Conservation (phyloP, 2,329 filamentous ascomycete genomes). For the Talaromyces funiculosus region DNA sequence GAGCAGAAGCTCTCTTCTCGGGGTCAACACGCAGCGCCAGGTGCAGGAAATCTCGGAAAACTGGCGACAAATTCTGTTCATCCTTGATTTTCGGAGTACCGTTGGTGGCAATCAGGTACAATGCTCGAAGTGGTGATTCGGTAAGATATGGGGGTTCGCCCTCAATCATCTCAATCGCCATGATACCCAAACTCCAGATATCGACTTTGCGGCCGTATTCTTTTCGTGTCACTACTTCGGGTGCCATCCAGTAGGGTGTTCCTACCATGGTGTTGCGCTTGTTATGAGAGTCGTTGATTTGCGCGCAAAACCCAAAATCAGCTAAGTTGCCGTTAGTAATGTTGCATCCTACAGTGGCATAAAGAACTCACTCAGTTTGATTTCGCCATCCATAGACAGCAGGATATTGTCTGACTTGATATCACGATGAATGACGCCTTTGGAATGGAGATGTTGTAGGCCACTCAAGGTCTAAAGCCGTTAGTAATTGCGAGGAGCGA, state of each 20-base stretch:
- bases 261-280: slow-evolving; percentile 99
- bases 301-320: slow-evolving; percentile 97
- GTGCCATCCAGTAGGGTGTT: slow-evolving; percentile 99
- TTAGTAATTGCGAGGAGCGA: neutral
- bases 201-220: slow-evolving; percentile 98
- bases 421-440: slow-evolving; percentile 95
- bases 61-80: slow-evolving; percentile 69
- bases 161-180: slow-evolving; percentile 99
- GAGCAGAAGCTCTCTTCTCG: slow-evolving; percentile 90
- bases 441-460: slow-evolving; percentile 90
- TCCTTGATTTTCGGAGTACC: slow-evolving; percentile 95
- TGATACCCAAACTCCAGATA: slow-evolving; percentile 97
- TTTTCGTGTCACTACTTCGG: slow-evolving; percentile 93
- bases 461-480: slow-evolving; percentile 66
- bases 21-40: slow-evolving; percentile 95
- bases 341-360: neutral
- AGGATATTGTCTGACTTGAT: slow-evolving; percentile 99
- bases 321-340: slow-evolving; percentile 49
- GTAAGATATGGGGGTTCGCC: slow-evolving; percentile 96
- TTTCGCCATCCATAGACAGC: slow-evolving; percentile 86
- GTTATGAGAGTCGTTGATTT: slow-evolving; percentile 94
- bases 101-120: slow-evolving; percentile 95
- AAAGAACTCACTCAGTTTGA: slow-evolving; percentile 77
- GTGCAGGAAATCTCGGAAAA: slow-evolving; percentile 87
- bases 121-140: slow-evolving; percentile 83